Percentiles rank a stretch among this genome's conserved stretches.
Evolutionary conservation across 148 eudicot genomes (phyloP).

Genomic region (Simmondsia chinensis): DNA sequence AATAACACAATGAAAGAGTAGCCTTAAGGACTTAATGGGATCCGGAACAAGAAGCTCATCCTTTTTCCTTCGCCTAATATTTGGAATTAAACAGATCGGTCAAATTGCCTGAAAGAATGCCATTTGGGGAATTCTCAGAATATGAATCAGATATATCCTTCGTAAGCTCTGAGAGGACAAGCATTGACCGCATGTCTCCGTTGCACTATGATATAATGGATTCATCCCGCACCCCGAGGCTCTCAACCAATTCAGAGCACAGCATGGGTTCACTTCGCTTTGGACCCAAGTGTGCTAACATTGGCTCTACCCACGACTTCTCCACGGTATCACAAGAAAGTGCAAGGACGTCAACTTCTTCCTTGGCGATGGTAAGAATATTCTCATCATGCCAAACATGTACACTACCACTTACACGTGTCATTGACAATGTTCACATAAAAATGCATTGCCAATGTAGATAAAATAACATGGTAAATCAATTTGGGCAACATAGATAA

Average conservation of each 20-base stretch:
- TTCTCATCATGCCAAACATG: too few species aligned
- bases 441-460: too few species aligned
- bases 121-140: slow-evolving; percentile 43
- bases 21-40: too few species aligned
- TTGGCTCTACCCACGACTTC: slow-evolving; percentile 26
- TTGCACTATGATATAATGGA: slow-evolving; percentile 37
- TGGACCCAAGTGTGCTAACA: slow-evolving; percentile 34
- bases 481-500: too few species aligned
- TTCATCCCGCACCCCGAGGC: slow-evolving; percentile 31
- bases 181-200: slow-evolving; percentile 46
- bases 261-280: slow-evolving; percentile 39
- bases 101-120: slow-evolving; percentile 18
- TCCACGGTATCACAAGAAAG: slow-evolving; percentile 51
- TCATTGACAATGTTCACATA: too few species aligned
- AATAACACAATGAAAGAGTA: too few species aligned
- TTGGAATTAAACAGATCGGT: slow-evolving; percentile 46
- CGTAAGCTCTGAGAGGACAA: slow-evolving; percentile 61
- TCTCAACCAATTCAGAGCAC: slow-evolving; percentile 51
- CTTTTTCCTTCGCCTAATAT: too few species aligned
- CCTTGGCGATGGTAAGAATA: slow-evolving; percentile 31
- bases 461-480: too few species aligned
- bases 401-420: too few species aligned
- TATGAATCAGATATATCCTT: slow-evolving; percentile 69
- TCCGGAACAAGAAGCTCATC: too few species aligned
- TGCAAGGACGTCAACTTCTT: slow-evolving; percentile 39